Percentiles rank a stretch among this genome's conserved stretches.
Conservation (phyloP, 169 alveolate genomes). For the Plasmodium malariae region DNA sequence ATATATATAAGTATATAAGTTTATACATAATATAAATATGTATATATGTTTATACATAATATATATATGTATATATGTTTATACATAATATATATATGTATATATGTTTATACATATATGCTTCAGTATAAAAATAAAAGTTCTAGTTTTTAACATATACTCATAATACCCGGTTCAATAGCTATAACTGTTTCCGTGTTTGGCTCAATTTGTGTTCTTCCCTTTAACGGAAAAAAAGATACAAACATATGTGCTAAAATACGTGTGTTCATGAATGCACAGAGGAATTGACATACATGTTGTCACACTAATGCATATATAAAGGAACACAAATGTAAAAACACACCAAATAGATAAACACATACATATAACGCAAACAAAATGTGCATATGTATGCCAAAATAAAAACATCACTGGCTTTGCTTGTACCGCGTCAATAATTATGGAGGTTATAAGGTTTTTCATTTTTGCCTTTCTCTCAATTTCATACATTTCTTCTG, state of each 20-base stretch:
- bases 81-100: not conserved
- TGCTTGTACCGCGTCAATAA: conserved; percentile 86
- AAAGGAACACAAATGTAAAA: not conserved
- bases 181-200: conserved; percentile 94
- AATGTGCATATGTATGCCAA: not conserved
- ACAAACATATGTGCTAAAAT: not conserved
- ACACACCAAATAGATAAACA: not conserved
- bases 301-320: not conserved
- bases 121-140: not conserved
- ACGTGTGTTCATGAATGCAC: too few species aligned
- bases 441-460: conserved; percentile 84
- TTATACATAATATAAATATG: not conserved
- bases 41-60: not conserved
- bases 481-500: conserved; percentile 85
- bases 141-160: not conserved
- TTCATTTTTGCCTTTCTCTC: conserved; percentile 83
- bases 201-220: conserved; percentile 93
- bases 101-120: not conserved
- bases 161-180: conserved; percentile 92
- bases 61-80: not conserved
- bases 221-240: conserved; percentile 77
- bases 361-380: not conserved
- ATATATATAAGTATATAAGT: not conserved
- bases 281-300: too few species aligned
- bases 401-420: not conserved